phyloP scores from a whole-genome alignment of 2,329 filamentous ascomycete genomes.

The Clarireedia paspali region DNA sequence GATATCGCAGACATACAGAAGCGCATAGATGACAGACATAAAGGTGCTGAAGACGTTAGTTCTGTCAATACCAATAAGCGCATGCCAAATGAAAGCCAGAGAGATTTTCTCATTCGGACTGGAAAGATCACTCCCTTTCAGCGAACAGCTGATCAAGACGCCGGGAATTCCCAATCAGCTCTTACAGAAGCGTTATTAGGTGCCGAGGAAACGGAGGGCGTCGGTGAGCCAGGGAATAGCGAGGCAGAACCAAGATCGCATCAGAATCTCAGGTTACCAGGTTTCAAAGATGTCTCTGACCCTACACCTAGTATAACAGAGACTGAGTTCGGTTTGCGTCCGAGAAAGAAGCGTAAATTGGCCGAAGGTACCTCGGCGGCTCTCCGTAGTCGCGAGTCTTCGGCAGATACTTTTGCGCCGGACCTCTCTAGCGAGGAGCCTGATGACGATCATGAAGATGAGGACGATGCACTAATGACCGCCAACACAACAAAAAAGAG shows the following conservation, averaged over 20 bases:
- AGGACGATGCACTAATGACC: slow-evolving; percentile 33
- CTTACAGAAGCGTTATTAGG: slow-evolving; percentile 73
- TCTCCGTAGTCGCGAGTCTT: slow-evolving; percentile 17
- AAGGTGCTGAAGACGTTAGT: slow-evolving; percentile 40
- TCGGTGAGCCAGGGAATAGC: slow-evolving; percentile 33
- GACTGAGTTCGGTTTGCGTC: slow-evolving; percentile 50
- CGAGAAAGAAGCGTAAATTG: slow-evolving; percentile 47
- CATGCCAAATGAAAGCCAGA: slow-evolving; percentile 71
- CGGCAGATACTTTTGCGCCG: slow-evolving; percentile 24
- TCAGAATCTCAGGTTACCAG: slow-evolving; percentile 64
- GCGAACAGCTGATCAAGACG: slow-evolving; percentile 49
- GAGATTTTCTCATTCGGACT: slow-evolving; percentile 87
- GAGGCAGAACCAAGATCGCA: slow-evolving; percentile 52
- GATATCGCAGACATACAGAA: slow-evolving; percentile 75
- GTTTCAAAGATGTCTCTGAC: slow-evolving; percentile 50
- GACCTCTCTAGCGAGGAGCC: slow-evolving; percentile 17
- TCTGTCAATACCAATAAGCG: slow-evolving; percentile 47
- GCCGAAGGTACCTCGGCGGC: slow-evolving; percentile 28
- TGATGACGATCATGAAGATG: slow-evolving; percentile 21
- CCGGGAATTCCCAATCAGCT: slow-evolving; percentile 55
- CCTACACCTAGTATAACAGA: slow-evolving; percentile 32
- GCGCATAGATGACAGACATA: slow-evolving; percentile 70
- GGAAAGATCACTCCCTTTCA: slow-evolving; percentile 97
- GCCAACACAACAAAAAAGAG: slow-evolving; percentile 34
- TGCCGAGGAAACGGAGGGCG: slow-evolving; percentile 61